Evolutionary conservation across 164 flowering plant genomes (phyloP).

Genomic region (Aristolochia contorta): DNA sequence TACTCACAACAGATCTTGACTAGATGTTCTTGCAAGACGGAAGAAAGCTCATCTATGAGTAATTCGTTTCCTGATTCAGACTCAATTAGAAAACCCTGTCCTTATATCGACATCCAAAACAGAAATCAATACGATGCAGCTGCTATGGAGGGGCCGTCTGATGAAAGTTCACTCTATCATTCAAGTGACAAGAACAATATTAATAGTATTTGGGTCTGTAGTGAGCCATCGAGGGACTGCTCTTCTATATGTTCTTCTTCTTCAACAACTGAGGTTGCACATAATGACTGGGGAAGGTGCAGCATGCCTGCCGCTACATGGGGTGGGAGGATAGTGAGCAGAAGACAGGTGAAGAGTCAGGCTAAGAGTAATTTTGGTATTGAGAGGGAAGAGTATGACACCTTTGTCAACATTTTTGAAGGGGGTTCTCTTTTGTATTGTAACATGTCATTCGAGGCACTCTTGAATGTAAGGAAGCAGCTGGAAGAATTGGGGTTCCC

Average conservation of each 20-base stretch:
- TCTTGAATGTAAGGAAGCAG: constrained; percentile 79
- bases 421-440: constrained; percentile 91
- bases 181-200: constrained; percentile 16
- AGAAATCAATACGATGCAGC: constrained; percentile 27
- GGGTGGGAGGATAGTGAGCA: constrained; percentile 90
- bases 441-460: constrained; percentile 94
- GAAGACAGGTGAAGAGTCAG: constrained; percentile 48
- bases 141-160: constrained; percentile 80
- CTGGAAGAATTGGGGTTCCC: constrained; percentile 97
- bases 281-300: constrained; percentile 75
- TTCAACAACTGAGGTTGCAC: constrained; percentile 40
- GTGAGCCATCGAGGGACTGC: constrained; percentile 46
- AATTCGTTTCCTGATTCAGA: constrained; percentile 32
- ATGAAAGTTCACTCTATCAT: constrained; percentile 54
- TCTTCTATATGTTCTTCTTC: constrained; percentile 31
- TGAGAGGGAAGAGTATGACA: constrained; percentile 59
- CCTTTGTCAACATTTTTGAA: constrained; percentile 80
- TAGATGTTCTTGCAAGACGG: constrained; percentile 27
- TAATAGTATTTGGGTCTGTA: constrained; percentile 46
- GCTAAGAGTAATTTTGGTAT: constrained; percentile 39
- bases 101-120: constrained; percentile 36
- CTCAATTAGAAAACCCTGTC: constrained; percentile 34
- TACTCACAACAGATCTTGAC: constrained; percentile 26
- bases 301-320: constrained; percentile 58
- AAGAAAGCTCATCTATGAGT: constrained; percentile 25